Percentiles rank a stretch among this genome's conserved stretches.
Conservation (phyloP, 2,329 filamentous ascomycete genomes). For the Juglanconis oblonga region DNA sequence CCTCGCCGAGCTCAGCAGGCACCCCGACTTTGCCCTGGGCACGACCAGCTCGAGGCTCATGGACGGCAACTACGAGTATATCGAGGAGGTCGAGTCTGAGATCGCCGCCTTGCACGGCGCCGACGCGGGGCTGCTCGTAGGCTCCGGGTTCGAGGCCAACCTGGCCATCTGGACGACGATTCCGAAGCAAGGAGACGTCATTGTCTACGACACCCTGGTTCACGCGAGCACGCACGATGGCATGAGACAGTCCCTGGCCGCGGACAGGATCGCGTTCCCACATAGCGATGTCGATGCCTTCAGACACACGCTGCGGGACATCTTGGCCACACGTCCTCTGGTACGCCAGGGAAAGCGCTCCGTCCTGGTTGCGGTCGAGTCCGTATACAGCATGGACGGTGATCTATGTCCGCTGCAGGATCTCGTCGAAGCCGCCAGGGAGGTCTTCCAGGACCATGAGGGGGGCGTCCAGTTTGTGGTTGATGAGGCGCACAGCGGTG, state of each 20-base stretch:
- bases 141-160: slow-evolving; percentile 56
- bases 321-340: slow-evolving; percentile 31
- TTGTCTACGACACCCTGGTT: slow-evolving; percentile 64
- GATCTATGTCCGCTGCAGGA: slow-evolving; percentile 38
- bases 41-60: slow-evolving; percentile 61
- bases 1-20: background rate
- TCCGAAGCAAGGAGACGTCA: slow-evolving; percentile 49
- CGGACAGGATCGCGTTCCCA: slow-evolving; percentile 38
- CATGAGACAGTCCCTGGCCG: slow-evolving; percentile 55
- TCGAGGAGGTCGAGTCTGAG: slow-evolving; percentile 52
- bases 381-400: slow-evolving; percentile 47
- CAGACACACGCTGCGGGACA: slow-evolving; percentile 33
- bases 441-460: slow-evolving; percentile 22
- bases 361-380: slow-evolving; percentile 39
- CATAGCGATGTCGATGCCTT: slow-evolving; percentile 33
- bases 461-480: slow-evolving; percentile 48
- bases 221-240: slow-evolving; percentile 67
- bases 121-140: slow-evolving; percentile 55
- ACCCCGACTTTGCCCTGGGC: slow-evolving; percentile 37
- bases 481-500: slow-evolving; percentile 55
- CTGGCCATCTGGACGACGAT: slow-evolving; percentile 46
- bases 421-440: slow-evolving; percentile 33
- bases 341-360: slow-evolving; percentile 27
- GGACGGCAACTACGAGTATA: slow-evolving; percentile 62
- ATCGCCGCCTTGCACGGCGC: slow-evolving; percentile 61